Conservation (phyloP, 768 basidiomycete genomes). For the Suillus bovinus region DNA sequence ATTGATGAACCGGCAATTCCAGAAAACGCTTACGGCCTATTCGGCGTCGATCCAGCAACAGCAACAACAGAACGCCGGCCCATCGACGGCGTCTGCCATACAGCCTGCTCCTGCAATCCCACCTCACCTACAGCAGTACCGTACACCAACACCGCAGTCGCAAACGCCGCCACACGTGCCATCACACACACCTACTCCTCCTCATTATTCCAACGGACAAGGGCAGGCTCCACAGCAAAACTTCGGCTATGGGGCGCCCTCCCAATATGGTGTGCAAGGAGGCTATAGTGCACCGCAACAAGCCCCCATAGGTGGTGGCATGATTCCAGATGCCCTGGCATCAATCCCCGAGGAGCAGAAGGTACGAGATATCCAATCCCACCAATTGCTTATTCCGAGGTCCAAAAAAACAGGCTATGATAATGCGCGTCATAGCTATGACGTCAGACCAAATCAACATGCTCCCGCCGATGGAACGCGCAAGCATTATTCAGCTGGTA, state of each 20-base stretch:
- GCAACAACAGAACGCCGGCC: conserved; percentile 18
- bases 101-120: conserved; percentile 45
- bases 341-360: conserved; percentile 70
- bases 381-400: neutral
- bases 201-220: conserved; percentile 25
- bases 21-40: conserved; percentile 68
- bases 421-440: conserved; percentile 79
- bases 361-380: conserved; percentile 24
- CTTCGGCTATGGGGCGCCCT: conserved; percentile 13
- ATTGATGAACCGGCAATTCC: conserved; percentile 6
- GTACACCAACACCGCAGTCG: conserved; percentile 37
- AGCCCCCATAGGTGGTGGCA: conserved; percentile 14
- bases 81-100: conserved; percentile 16
- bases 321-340: conserved; percentile 54
- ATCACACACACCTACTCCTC: conserved; percentile 11
- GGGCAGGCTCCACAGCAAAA: conserved; percentile 28
- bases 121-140: conserved; percentile 38
- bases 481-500: conserved; percentile 82
- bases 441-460: conserved; percentile 80
- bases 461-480: conserved; percentile 71
- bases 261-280: conserved; percentile 19
- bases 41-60: conserved; percentile 18
- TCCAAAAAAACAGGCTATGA: conserved; percentile 51
- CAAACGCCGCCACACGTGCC: conserved; percentile 27
- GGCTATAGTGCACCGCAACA: conserved; percentile 23